Evolutionary conservation across 345 rosid genomes (phyloP).

Genomic region (Dipteronia sinensis): DNA sequence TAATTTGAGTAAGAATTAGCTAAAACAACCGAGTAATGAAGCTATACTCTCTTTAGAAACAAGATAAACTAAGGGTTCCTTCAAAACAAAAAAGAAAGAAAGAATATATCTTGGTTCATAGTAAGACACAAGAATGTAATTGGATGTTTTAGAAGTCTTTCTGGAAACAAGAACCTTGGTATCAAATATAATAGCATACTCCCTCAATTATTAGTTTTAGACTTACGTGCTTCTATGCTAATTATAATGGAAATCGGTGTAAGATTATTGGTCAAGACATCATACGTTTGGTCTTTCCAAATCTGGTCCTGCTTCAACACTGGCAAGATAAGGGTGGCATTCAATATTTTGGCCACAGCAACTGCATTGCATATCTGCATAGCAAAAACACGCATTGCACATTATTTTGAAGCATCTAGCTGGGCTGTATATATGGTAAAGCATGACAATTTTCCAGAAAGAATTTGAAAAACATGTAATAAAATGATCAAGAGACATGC

Average conservation of each 20-base stretch:
- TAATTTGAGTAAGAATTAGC: no score
- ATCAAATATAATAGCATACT: background rate
- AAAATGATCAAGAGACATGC: background rate
- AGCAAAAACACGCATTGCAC: conserved; percentile 16
- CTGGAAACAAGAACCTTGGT: no score
- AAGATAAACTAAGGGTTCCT: no score
- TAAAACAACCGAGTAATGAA: no score
- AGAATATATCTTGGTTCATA: no score
- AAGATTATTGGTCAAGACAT: conserved; percentile 10
- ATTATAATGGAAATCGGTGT: background rate
- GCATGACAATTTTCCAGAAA: background rate
- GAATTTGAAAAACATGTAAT: background rate
- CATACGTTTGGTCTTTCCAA: conserved; percentile 99
- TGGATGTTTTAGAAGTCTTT: no score
- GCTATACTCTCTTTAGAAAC: no score
- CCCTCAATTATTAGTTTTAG: background rate
- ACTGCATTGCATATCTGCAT: conserved; percentile 99
- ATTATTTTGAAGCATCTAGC: conserved; percentile 11
- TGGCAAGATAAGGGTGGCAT: conserved; percentile 96
- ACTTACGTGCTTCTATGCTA: background rate
- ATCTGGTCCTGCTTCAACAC: conserved; percentile 99
- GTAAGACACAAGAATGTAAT: no score
- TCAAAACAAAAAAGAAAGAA: no score
- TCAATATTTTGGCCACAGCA: conserved; percentile 98
- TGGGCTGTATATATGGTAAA: conserved; percentile 2